Evolutionary conservation across 1,284 basidiomycete species (phyloP).

Genomic region (Cystobasidiaceae sp.): DNA sequence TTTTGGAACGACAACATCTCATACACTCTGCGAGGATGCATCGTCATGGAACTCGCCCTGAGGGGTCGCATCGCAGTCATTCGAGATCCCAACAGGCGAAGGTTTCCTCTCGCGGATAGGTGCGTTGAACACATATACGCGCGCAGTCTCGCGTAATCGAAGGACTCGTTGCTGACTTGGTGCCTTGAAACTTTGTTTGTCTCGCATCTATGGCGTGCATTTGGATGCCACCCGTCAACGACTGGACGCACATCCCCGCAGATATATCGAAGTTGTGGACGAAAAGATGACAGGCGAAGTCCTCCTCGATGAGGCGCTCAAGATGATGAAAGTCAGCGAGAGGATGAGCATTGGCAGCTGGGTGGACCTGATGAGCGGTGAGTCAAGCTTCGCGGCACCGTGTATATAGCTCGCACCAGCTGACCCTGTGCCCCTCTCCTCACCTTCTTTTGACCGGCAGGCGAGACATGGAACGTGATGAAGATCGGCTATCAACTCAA

Average conservation of each 20-base stretch:
- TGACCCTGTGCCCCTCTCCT: slow-evolving; percentile 20
- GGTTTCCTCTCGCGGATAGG: slow-evolving; percentile 71
- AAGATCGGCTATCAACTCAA: slow-evolving; percentile 97
- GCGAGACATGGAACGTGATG: slow-evolving; percentile 98
- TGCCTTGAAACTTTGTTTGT: neutral
- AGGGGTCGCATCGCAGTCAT: slow-evolving; percentile 82
- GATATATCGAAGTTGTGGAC: slow-evolving; percentile 79
- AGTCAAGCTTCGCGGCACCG: slow-evolving; percentile 41
- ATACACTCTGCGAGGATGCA: slow-evolving; percentile 88
- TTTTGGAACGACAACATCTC: slow-evolving; percentile 99
- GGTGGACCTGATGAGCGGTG: slow-evolving; percentile 89
- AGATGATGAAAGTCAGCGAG: slow-evolving; percentile 78
- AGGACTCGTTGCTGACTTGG: neutral
- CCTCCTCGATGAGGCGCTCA: slow-evolving; percentile 87
- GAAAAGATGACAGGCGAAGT: slow-evolving; percentile 89
- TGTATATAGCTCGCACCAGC: too few relatives aligned
- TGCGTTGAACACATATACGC: too few relatives aligned
- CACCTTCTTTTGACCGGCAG: slow-evolving; percentile 50
- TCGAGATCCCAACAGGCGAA: slow-evolving; percentile 70
- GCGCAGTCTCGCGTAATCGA: too few relatives aligned
- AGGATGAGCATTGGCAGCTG: slow-evolving; percentile 83
- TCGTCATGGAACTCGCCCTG: slow-evolving; percentile 87
- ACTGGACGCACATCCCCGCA: slow-evolving; percentile 6
- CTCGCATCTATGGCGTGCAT: neutral
- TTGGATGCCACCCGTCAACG: neutral